These are phyloP conservation scores for Tardiomyces digboiensis DNA, from an alignment of 1,139 yeast species.

Conservation along the genomic window DNA sequence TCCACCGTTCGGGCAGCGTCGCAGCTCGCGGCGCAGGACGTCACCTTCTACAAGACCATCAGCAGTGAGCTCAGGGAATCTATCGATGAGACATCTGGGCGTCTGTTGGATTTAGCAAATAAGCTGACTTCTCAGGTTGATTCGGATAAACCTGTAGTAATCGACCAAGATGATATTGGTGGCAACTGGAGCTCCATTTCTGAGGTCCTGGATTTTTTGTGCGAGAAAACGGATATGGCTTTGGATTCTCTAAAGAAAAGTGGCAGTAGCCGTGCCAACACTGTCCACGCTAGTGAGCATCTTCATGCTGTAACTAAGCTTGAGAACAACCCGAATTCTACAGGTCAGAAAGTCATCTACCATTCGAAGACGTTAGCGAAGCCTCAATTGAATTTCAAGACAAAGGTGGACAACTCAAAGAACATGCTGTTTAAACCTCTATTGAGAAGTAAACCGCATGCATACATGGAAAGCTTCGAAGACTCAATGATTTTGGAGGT, in stretches of 20 bases:
- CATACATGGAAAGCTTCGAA: slow-evolving; percentile 41
- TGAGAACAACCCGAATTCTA: slow-evolving; percentile 3
- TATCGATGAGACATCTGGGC: slow-evolving; percentile 35
- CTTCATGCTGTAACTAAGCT: background rate
- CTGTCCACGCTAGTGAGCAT: background rate
- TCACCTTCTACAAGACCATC: slow-evolving; percentile 62
- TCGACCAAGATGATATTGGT: slow-evolving; percentile 35
- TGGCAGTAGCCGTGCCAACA: slow-evolving; percentile 9
- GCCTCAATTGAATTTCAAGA: slow-evolving; percentile 61
- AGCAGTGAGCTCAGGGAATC: slow-evolving; percentile 40
- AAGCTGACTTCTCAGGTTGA: slow-evolving; percentile 39
- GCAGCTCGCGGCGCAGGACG: slow-evolving; percentile 71
- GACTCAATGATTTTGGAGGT: slow-evolving; percentile 37
- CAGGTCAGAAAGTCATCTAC: slow-evolving; percentile 13
- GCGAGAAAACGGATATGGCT: slow-evolving; percentile 66
- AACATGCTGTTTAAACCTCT: slow-evolving; percentile 68
- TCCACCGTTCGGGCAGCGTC: slow-evolving; percentile 54
- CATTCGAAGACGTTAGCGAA: slow-evolving; percentile 40
- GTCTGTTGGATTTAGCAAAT: slow-evolving; percentile 46
- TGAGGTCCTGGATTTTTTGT: slow-evolving; percentile 54
- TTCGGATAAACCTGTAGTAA: slow-evolving; percentile 21
- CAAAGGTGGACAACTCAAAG: slow-evolving; percentile 59
- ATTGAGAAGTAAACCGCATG: slow-evolving; percentile 61
- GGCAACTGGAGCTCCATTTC: slow-evolving; percentile 57
- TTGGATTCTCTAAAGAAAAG: slow-evolving; percentile 37